Conservation (phyloP, 225 moss, liverwort and hornwort genomes). For the Neckera pumila region DNA sequence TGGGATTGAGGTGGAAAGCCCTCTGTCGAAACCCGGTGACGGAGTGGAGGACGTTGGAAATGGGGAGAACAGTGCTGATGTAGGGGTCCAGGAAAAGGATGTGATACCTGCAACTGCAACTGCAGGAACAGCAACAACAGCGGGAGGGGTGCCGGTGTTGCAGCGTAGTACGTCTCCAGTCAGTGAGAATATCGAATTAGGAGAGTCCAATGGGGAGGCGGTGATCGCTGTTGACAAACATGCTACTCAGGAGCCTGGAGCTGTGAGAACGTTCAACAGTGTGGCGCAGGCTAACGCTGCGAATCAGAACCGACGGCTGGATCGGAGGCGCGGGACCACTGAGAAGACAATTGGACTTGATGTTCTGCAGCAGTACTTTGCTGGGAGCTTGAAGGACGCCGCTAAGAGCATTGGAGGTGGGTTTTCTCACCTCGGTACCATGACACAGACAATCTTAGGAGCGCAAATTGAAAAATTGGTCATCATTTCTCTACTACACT, state of each 20-base stretch:
- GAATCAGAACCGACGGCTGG: conserved; percentile 65
- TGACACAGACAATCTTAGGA: not conserved
- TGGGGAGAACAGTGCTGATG: not conserved
- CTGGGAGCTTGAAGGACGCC: conserved; percentile 97
- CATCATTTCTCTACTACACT: not conserved
- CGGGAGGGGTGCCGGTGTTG: not conserved
- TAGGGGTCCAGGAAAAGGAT: not conserved
- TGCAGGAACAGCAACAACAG: not conserved
- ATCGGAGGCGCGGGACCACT: conserved; percentile 82
- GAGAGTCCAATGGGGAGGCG: conserved; percentile 3
- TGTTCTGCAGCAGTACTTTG: conserved; percentile 87
- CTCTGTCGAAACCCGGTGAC: not conserved
- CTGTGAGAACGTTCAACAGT: not conserved
- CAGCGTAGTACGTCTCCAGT: not conserved
- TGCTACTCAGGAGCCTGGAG: not conserved
- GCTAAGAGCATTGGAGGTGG: conserved; percentile 96
- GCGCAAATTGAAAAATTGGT: not conserved
- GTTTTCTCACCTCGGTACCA: not conserved
- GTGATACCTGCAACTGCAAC: not conserved
- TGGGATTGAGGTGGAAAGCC: conserved; percentile 29
- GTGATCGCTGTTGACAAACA: not conserved
- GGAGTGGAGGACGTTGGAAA: not conserved
- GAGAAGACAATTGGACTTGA: conserved; percentile 91
- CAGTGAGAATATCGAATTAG: not conserved
- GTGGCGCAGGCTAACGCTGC: conserved; percentile 28